These are phyloP conservation scores for Aspergillus ellipticus DNA, from an alignment of 495 filamentous ascomycete species.

Conservation along the genomic window DNA sequence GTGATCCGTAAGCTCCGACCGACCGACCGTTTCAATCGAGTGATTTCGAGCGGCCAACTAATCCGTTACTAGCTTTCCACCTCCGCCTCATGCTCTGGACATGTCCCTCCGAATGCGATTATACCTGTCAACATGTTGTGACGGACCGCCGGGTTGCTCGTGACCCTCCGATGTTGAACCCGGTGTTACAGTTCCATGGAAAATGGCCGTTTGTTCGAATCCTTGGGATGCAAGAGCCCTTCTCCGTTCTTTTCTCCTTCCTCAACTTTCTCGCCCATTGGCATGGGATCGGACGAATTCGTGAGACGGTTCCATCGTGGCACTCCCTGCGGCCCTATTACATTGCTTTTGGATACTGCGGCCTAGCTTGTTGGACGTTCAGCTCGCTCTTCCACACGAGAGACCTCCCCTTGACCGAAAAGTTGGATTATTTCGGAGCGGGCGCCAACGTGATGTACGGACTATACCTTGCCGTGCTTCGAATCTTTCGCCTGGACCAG, in stretches of 20 bases:
- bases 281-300: constrained; percentile 67
- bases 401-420: constrained; percentile 83
- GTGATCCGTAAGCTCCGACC: constrained; percentile 39
- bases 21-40: neutral
- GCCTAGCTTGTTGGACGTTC: constrained; percentile 78
- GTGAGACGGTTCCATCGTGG: constrained; percentile 59
- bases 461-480: constrained; percentile 75
- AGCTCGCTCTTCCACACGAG: constrained; percentile 87
- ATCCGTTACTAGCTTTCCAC: constrained; percentile 32
- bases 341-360: constrained; percentile 72
- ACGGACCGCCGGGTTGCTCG: constrained; percentile 67
- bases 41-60: constrained; percentile 12
- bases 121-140: constrained; percentile 94
- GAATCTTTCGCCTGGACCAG: constrained; percentile 77
- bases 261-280: constrained; percentile 88
- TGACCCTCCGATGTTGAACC: constrained; percentile 57
- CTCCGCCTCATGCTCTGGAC: constrained; percentile 55
- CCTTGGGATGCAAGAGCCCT: constrained; percentile 90
- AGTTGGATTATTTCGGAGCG: constrained; percentile 93
- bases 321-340: constrained; percentile 83
- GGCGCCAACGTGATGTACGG: constrained; percentile 90
- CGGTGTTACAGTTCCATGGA: constrained; percentile 92
- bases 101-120: constrained; percentile 93
- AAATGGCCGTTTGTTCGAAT: constrained; percentile 97
- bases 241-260: constrained; percentile 86